A percentile compares a stretch with the other conserved stretches of the same genome.
phyloP scores from a whole-genome alignment of 768 basidiomycete genomes.

The Pleurotus tuber-regium region DNA sequence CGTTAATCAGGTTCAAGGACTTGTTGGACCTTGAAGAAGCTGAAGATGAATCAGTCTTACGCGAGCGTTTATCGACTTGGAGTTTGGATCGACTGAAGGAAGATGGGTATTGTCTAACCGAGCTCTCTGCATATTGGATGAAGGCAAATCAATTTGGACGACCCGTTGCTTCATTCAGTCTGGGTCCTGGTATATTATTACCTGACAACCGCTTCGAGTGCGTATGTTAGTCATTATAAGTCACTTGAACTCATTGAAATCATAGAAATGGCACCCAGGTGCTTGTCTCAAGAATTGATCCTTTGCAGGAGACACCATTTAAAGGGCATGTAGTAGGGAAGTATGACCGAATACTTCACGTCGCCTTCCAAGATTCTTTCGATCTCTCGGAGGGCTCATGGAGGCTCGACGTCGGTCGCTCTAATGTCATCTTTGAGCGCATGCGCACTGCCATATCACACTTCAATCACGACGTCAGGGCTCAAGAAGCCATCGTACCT shows the following conservation, averaged over 20 bases:
- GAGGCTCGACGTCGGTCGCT: conserved; percentile 70
- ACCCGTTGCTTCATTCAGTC: conserved; percentile 61
- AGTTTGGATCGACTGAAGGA: conserved; percentile 51
- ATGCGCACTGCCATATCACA: conserved; percentile 66
- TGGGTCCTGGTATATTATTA: conserved; percentile 61
- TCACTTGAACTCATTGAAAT: neutral
- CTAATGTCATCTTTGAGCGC: conserved; percentile 62
- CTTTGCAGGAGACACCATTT: conserved; percentile 49
- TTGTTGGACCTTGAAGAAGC: conserved; percentile 62
- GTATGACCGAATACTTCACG: conserved; percentile 31
- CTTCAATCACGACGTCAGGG: conserved; percentile 51
- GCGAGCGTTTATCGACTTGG: conserved; percentile 70
- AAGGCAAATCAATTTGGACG: conserved; percentile 60
- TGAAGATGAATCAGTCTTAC: conserved; percentile 57
- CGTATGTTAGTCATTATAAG: conserved; percentile 5
- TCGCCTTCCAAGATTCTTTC: conserved; percentile 53
- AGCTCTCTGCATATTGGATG: conserved; percentile 66
- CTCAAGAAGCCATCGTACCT: conserved; percentile 30
- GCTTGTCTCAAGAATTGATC: conserved; percentile 61
- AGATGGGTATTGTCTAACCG: conserved; percentile 75
- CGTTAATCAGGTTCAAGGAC: conserved; percentile 33
- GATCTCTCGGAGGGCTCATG: conserved; percentile 48
- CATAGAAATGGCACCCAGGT: conserved; percentile 71
- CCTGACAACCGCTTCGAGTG: conserved; percentile 73
- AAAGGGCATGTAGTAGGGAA: conserved; percentile 53